Evolutionary conservation across 192 early-diverging fungal genomes (phyloP).

Genomic region (Backusella tarrabulga): DNA sequence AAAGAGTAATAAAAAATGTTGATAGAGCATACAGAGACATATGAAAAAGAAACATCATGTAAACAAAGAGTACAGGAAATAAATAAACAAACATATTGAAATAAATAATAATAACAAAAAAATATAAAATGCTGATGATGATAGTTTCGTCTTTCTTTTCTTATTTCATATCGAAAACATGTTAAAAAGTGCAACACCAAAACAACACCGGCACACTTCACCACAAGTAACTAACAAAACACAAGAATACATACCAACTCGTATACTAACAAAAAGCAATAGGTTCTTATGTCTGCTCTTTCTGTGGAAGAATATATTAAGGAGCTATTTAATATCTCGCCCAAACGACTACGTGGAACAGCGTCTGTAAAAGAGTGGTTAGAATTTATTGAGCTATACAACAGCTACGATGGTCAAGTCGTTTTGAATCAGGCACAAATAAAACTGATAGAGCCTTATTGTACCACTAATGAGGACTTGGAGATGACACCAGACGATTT

Average conservation of each 20-base stretch:
- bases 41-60: neutral
- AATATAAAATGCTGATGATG: neutral
- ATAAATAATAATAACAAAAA: neutral
- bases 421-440: slow-evolving; percentile 29
- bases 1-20: neutral
- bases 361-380: slow-evolving; percentile 3
- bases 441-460: slow-evolving; percentile 22
- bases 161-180: neutral
- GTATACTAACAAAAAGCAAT: too few species aligned
- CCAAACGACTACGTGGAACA: neutral
- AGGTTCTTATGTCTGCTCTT: neutral
- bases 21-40: neutral
- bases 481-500: slow-evolving; percentile 39
- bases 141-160: neutral
- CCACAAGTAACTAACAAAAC: neutral
- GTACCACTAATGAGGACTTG: slow-evolving; percentile 28
- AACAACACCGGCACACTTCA: neutral
- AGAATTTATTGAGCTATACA: slow-evolving; percentile 19
- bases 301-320: neutral
- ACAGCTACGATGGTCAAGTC: slow-evolving; percentile 4
- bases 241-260: neutral
- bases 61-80: neutral
- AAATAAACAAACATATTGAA: slow-evolving; percentile 1
- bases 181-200: neutral
- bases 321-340: neutral